Evolutionary conservation across 352 stramenopile genomes (phyloP).

Genomic region (Halophytophthora batemanensis): DNA sequence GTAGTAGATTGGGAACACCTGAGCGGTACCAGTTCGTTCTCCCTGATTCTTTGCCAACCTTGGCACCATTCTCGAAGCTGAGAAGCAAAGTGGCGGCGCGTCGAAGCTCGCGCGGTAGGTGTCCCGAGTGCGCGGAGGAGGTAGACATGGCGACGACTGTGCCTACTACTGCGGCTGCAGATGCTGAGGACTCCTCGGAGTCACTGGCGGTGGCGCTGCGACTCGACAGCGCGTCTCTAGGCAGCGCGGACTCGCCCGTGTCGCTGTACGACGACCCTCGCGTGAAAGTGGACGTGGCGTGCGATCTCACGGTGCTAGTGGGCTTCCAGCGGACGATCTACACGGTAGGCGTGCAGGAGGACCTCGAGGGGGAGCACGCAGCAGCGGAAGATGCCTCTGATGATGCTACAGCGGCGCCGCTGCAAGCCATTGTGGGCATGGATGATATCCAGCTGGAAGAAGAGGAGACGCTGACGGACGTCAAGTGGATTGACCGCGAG

Average conservation of each 20-base stretch:
- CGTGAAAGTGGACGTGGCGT: conserved; percentile 52
- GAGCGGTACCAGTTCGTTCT: too few species aligned
- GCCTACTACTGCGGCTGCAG: conserved; percentile 18
- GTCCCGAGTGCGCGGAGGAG: too few species aligned
- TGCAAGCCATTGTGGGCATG: conserved; percentile 28
- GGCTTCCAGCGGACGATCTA: conserved; percentile 41
- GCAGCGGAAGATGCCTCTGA: conserved; percentile 1
- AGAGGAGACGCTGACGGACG: conserved; percentile 45
- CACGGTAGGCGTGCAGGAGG: conserved; percentile 13
- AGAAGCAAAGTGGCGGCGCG: too few species aligned
- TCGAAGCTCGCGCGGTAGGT: too few species aligned
- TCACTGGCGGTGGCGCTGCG: conserved; percentile 20
- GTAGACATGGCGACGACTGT: too few species aligned
- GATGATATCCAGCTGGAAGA: conserved; percentile 32
- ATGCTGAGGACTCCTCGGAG: conserved; percentile 12
- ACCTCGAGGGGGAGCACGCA: conserved; percentile 10
- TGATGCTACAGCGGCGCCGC: conserved; percentile 2
- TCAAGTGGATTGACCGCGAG: conserved; percentile 67
- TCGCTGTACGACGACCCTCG: conserved; percentile 41
- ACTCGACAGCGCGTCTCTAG: conserved; percentile 20
- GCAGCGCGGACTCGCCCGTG: conserved; percentile 5
- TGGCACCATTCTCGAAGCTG: too few species aligned
- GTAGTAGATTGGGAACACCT: too few species aligned
- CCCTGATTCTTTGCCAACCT: too few species aligned
- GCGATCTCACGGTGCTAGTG: conserved; percentile 43